Base-by-base conservation (phyloP, 2,329 filamentous ascomycete genomes). In the Pseudopyrenochaeta lycopersici region DNA sequence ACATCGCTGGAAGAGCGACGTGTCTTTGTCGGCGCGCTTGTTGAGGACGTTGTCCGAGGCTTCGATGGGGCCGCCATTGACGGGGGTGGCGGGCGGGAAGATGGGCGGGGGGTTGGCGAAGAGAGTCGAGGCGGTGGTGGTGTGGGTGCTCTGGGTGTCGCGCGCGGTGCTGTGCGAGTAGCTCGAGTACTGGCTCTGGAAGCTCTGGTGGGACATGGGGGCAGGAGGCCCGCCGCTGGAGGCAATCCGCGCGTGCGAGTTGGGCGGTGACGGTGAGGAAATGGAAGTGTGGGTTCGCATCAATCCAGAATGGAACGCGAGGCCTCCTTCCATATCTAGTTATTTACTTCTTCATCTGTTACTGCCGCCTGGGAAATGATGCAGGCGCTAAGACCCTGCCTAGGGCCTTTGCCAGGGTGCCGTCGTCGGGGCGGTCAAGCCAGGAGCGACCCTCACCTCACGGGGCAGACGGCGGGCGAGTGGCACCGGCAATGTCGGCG, bases 31-130 rank as follows among this genome's bases (percentile, higher is more conserved):
- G 74, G 93, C 95, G 74, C 91, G 90, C 77, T 94, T 91, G 79
- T 99, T 99, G 82, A 99, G 97, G 75, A 99, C 96, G 77, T 97
- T 97, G 75, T 90, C 85, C 54, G 90, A 92, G 56, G 92, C 90
- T 68, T 91, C 80, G 57, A 93, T 85, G 55, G 85, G 85, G 40
- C 87, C 87, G 54, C 82, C 85, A 58, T 82, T 79, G 51, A 74
- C 65, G 46, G 77, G 76, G 14, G 77, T 76, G 41, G 74, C 57
- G 52, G 64, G 54, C 43, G 66, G 64, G 63, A 64, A 70, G 50
- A 59, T 56, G 56, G 73, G 67, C 52, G 76, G 65, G 38, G 64
- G 63, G 41, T 73, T 69, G 41, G 67, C 60, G 62, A 81, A 81
- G 33, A 82, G 73, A 15, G 79, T 81, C 56, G 78, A 80, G 51